Evolutionary conservation across 169 alveolate genomes (phyloP).

Genomic region (Plasmodium cynomolgi): DNA sequence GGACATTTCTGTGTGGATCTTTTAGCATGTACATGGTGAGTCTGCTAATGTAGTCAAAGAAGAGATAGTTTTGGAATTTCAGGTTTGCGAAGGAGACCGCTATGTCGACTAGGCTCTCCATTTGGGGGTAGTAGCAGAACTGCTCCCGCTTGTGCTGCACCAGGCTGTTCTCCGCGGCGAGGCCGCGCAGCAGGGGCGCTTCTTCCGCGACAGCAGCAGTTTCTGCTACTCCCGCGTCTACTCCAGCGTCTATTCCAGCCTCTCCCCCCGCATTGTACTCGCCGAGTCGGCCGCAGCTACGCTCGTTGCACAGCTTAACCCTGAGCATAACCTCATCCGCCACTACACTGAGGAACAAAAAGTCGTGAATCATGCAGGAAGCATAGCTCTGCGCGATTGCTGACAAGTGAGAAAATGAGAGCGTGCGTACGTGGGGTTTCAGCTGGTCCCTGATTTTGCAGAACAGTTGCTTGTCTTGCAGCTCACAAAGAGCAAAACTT

Average conservation of each 20-base stretch:
- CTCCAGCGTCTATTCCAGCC: too few species aligned
- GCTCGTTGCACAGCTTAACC: constrained; percentile 31
- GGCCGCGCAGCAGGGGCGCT: neutral
- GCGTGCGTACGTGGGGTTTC: constrained; percentile 50
- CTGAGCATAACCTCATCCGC: constrained; percentile 34
- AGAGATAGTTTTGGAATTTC: constrained; percentile 75
- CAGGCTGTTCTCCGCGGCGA: constrained; percentile 28
- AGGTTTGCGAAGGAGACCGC: constrained; percentile 77
- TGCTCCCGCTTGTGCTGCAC: constrained; percentile 67
- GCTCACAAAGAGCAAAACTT: constrained; percentile 79
- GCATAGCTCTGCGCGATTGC: constrained; percentile 73
- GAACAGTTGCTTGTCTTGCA: constrained; percentile 84
- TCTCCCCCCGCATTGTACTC: constrained; percentile 9
- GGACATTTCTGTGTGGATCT: neutral
- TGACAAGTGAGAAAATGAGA: constrained; percentile 46
- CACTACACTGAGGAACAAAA: constrained; percentile 10
- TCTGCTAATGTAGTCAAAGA: constrained; percentile 75
- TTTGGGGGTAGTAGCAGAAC: constrained; percentile 59
- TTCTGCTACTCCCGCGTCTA: neutral
- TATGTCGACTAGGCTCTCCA: constrained; percentile 22
- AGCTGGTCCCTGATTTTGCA: constrained; percentile 67
- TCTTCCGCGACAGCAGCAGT: neutral
- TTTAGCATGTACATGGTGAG: constrained; percentile 51
- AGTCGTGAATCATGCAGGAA: constrained; percentile 67
- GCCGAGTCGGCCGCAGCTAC: neutral